Percentiles rank a stretch among this genome's conserved stretches.
phyloP scores from a whole-genome alignment of 129 eudicot genomes.

The Gnaphalium uliginosum region DNA sequence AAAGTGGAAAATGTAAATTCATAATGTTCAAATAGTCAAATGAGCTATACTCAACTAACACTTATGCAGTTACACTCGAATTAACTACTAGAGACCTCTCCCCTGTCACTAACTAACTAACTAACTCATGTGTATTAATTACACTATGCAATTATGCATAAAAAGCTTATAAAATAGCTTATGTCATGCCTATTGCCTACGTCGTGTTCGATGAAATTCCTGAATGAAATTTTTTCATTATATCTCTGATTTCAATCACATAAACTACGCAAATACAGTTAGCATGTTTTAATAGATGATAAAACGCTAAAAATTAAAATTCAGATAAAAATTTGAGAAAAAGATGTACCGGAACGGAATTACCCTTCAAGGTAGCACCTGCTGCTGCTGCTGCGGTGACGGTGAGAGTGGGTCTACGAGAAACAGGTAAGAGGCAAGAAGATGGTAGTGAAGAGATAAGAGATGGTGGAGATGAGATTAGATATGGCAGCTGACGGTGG shows the following conservation, averaged over 20 bases:
- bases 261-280: too few species aligned
- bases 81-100: too few species aligned
- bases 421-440: slow-evolving; percentile 16
- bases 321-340: not conserved
- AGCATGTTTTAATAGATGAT: too few species aligned
- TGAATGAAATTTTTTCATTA: too few species aligned
- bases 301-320: too few species aligned
- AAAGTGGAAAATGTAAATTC: not conserved
- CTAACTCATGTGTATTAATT: too few species aligned
- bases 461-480: slow-evolving; percentile 32
- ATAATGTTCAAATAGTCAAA: not conserved
- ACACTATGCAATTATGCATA: too few species aligned
- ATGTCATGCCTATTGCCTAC: not conserved
- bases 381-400: slow-evolving; percentile 28
- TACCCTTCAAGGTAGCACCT: not conserved
- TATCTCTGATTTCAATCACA: not conserved
- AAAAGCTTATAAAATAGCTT: not conserved
- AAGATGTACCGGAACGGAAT: not conserved
- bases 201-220: not conserved
- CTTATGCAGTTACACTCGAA: too few species aligned
- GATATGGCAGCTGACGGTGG: slow-evolving; percentile 39
- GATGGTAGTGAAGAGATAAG: slow-evolving; percentile 16
- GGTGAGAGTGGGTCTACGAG: slow-evolving; percentile 26
- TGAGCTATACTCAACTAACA: not conserved
- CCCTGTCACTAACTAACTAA: too few species aligned